These are phyloP conservation scores for Skeletonema grethae DNA, from an alignment of 108 stramenopile genomes.

Conservation along the genomic window DNA sequence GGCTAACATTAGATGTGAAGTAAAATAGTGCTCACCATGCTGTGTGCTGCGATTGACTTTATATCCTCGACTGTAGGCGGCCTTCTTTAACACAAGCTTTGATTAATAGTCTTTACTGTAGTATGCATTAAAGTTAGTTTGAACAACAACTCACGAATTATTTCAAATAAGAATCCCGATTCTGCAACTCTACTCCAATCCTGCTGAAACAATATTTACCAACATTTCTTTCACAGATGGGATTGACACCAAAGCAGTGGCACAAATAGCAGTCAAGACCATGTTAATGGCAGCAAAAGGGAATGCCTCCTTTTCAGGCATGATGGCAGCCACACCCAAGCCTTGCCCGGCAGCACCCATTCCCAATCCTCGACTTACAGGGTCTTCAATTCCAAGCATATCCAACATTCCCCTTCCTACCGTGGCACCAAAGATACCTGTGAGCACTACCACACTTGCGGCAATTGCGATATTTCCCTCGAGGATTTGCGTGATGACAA, in stretches of 20 bases:
- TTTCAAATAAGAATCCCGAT: slow-evolving; percentile 5
- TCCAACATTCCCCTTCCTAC: slow-evolving; percentile 46
- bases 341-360: slow-evolving; percentile 61
- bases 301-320: slow-evolving; percentile 61
- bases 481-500: slow-evolving; percentile 51
- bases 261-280: slow-evolving; percentile 55
- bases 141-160: slow-evolving; percentile 3
- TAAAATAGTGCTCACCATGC: not conserved
- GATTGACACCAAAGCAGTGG: slow-evolving; percentile 51
- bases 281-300: slow-evolving; percentile 61
- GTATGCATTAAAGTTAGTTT: not conserved
- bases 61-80: too few species aligned
- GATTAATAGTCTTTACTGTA: too few species aligned
- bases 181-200: slow-evolving; percentile 25
- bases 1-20: slow-evolving; percentile 4
- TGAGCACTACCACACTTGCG: slow-evolving; percentile 50
- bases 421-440: slow-evolving; percentile 58
- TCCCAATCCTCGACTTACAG: slow-evolving; percentile 55
- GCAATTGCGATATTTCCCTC: slow-evolving; percentile 57
- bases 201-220: slow-evolving; percentile 39
- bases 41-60: too few species aligned
- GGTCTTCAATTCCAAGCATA: slow-evolving; percentile 41
- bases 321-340: slow-evolving; percentile 53
- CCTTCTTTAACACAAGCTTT: too few species aligned
- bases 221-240: slow-evolving; percentile 45